Base-by-base conservation (phyloP, 2,329 filamentous ascomycete species). In the Paraphoma sp. region DNA sequence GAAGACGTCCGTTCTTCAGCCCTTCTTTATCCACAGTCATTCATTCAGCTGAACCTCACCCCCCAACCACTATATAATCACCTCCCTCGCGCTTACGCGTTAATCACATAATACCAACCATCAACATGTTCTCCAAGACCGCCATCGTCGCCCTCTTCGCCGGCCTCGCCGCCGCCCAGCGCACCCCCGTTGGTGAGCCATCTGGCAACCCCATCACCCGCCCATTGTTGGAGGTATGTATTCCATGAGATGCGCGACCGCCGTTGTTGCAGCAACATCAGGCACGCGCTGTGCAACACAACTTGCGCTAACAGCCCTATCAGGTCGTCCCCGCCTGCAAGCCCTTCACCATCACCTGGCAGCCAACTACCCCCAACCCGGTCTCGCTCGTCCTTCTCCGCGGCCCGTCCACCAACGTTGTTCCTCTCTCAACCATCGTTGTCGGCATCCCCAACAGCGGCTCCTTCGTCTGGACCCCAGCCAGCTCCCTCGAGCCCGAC, bases 301-400 rank as follows among this genome's bases (percentile, higher is more conserved):
- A 56, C 8, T n/a, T 28, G 42, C 44, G 16, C 43, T 53, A 59
- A 60, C 57, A 47, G 58, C 47, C 18, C 23, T 11, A 33, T 16
- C 60, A 77, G 71, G 71, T 82, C 51, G 84, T 88, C 52, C 81
- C 82, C n/a, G 84, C 76, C 57, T 85, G 84, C 73, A 69, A 81
- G 72, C 67, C 79, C 54, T 88, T 80, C 81, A 80, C 77, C 68
- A 85, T 88, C 80, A 85, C 79, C 62, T 89, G 87, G 87, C 60
- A 79, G 58, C 77, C 81, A 47, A 81, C 77, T 63, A 80, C 80
- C 52, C 53, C 71, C 52, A 80, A 79, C 68, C 80, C 77, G 41
- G 78, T 88, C 69, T 84, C 84, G n/a, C 77, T 89, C 55, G 72
- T 86, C 57, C 83, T 89, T 62, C 83, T 87, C 65, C 83, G 83